Conservation (phyloP, 2,329 filamentous ascomycete species). For the Fusarium robinianum region DNA sequence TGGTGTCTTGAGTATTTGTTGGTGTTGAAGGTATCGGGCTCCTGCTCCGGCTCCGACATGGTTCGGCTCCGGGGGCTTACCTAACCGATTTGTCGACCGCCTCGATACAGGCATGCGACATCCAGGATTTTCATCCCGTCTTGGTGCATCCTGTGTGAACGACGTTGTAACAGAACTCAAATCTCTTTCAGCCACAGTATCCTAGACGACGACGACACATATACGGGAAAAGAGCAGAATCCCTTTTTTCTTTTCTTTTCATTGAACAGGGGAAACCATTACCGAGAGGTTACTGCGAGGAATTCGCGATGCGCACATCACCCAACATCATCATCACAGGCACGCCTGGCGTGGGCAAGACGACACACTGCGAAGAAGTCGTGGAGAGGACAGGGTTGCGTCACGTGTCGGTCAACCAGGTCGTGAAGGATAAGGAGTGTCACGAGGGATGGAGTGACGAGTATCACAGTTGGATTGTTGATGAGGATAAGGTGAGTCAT, state of each 20-base stretch:
- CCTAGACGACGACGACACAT: too few relatives aligned
- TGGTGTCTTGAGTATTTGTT: not conserved
- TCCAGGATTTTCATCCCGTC: too few relatives aligned
- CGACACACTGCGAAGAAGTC: conserved; percentile 83
- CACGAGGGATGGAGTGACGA: conserved; percentile 89
- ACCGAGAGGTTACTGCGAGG: too few relatives aligned
- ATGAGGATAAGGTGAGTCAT: conserved; percentile 84
- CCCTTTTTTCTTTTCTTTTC: too few relatives aligned
- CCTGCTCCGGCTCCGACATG: too few relatives aligned
- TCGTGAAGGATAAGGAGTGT: conserved; percentile 86
- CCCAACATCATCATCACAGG: conserved; percentile 96
- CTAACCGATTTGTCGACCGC: too few relatives aligned
- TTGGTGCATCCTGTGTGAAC: too few relatives aligned
- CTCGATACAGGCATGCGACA: too few relatives aligned
- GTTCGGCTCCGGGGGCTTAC: too few relatives aligned
- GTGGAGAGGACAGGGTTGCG: conserved; percentile 76
- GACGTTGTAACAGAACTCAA: too few relatives aligned
- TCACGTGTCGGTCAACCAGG: conserved; percentile 85
- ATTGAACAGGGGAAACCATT: too few relatives aligned
- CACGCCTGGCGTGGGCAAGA: conserved; percentile 95
- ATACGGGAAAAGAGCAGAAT: conserved; percentile 7
- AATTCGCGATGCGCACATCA: conserved; percentile 50
- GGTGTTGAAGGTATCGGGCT: conserved; percentile 13
- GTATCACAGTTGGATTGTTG: conserved; percentile 86
- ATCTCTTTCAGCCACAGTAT: too few relatives aligned